Evolutionary conservation across 148 eudicot species (phyloP).

Genomic region (Chenopodium suecicum): DNA sequence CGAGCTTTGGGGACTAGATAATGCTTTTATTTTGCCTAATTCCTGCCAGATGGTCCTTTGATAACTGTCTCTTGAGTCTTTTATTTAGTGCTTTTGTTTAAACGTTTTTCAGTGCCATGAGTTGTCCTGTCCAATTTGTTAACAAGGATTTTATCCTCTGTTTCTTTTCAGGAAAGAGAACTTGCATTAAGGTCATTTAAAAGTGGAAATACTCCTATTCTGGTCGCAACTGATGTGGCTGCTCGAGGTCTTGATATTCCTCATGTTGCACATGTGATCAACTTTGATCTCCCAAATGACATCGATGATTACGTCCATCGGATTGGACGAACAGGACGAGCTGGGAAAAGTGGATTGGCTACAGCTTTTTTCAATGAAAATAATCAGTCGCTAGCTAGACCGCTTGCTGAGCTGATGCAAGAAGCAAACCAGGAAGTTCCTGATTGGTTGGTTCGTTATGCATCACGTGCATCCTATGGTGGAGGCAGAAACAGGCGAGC

Average conservation of each 20-base stretch:
- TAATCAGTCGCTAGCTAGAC: slow-evolving; percentile 59
- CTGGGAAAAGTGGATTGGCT: slow-evolving; percentile 86
- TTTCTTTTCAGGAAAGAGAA: slow-evolving; percentile 72
- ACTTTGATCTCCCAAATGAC: slow-evolving; percentile 85
- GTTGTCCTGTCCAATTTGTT: neutral
- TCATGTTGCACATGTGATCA: slow-evolving; percentile 80
- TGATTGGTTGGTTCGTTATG: slow-evolving; percentile 65
- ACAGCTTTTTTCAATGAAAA: slow-evolving; percentile 83
- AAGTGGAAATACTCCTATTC: slow-evolving; percentile 73
- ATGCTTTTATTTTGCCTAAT: neutral
- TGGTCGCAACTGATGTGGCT: slow-evolving; percentile 93
- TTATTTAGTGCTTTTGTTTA: neutral
- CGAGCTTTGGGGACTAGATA: neutral
- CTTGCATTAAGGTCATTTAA: slow-evolving; percentile 73
- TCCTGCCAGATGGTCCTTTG: neutral
- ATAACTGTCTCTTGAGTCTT: neutral
- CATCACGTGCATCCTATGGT: slow-evolving; percentile 47
- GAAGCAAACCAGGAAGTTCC: slow-evolving; percentile 91
- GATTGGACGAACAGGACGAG: slow-evolving; percentile 88
- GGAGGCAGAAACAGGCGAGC: slow-evolving; percentile 50
- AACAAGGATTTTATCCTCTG: neutral
- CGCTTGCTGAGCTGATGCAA: slow-evolving; percentile 68
- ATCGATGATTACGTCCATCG: slow-evolving; percentile 89
- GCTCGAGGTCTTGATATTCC: slow-evolving; percentile 92
- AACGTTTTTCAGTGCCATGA: neutral